Base-by-base conservation (phyloP, 257 asterid species). In the Perilla frutescens region DNA sequence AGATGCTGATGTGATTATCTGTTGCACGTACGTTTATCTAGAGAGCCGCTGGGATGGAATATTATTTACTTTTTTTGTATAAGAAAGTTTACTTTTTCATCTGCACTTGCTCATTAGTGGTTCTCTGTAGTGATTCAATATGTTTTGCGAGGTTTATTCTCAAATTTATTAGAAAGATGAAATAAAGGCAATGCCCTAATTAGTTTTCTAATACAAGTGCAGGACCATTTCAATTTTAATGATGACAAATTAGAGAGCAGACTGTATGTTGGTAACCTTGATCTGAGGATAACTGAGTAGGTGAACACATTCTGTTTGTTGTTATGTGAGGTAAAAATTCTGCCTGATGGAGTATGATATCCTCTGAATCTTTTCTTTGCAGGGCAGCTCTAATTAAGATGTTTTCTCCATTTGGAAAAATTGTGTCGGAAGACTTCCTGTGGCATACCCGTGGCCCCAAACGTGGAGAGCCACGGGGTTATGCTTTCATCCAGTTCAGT, bases 391-490 rank as follows among this genome's bases (percentile, higher is more conserved):
- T 93, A 71, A 91, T 91, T 37, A 91, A 91, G 87, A 89, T 93
- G 96, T 93, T 93, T 72, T 84, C 96, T 62, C 91, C 84, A 34
- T 80, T 73, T 76, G 97, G 98, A 62, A 84, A 91, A 73, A 80
- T 80, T 34, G 8, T 75, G 5, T 89, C 97, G 0, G 98, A 93
- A 76, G 98, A 93, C 82, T 93, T 87, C 80, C 77, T 93, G 67
- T 93, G 98, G 98, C 98, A 93, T 77, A 89, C 95, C 55, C 94
- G 96, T 59, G 98, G 98, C 67, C 96, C 96, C 5, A 89, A 83
- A 80, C 96, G 96, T 26, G 97, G 84, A 58, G 84, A 70, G 63
- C 84, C 84, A 71, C 84, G 84, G 20, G 84, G 84, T 15, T 80
- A 80, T 36, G 84, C 84, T 43, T 80, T 93, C 77, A 77, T 93